A percentile compares a stretch with the other conserved stretches of the same genome.
Evolutionary conservation across 805 yeast genomes (phyloP).

Genomic region (Hanseniaspora hatyaiensis): DNA sequence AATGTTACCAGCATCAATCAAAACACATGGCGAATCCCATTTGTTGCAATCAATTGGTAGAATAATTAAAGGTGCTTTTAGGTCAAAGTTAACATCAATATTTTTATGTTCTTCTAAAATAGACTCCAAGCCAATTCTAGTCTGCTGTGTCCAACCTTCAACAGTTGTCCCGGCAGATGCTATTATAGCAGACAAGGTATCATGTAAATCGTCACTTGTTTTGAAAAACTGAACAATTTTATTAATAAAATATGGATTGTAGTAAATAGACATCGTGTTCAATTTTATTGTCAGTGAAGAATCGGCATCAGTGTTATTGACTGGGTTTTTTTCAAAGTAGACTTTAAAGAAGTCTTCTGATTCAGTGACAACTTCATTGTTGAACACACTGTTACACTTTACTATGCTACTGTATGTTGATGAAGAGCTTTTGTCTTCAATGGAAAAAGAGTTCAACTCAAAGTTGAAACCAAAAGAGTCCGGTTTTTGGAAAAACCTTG

Average conservation of each 20-base stretch:
- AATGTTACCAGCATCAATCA: conserved; percentile 92
- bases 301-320: conserved; percentile 65
- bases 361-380: conserved; percentile 20
- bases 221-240: conserved; percentile 63
- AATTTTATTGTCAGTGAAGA: conserved; percentile 60
- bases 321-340: conserved; percentile 74
- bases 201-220: conserved; percentile 76
- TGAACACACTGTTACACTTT: conserved; percentile 52
- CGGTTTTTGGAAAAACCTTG: conserved; percentile 62
- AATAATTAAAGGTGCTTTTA: conserved; percentile 86
- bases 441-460: conserved; percentile 65
- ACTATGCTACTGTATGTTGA: conserved; percentile 80
- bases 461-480: conserved; percentile 64
- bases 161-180: conserved; percentile 91
- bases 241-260: conserved; percentile 74
- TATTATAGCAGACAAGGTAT: conserved; percentile 81
- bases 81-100: conserved; percentile 67
- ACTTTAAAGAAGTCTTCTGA: conserved; percentile 76
- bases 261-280: conserved; percentile 78
- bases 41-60: conserved; percentile 70
- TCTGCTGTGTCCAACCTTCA: conserved; percentile 79
- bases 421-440: conserved; percentile 74
- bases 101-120: conserved; percentile 93
- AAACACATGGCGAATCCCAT: conserved; percentile 77
- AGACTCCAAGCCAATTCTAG: conserved; percentile 83